These are phyloP conservation scores for Monilinia aucupariae DNA, from an alignment of 2,329 filamentous ascomycete genomes.

Conservation along the genomic window DNA sequence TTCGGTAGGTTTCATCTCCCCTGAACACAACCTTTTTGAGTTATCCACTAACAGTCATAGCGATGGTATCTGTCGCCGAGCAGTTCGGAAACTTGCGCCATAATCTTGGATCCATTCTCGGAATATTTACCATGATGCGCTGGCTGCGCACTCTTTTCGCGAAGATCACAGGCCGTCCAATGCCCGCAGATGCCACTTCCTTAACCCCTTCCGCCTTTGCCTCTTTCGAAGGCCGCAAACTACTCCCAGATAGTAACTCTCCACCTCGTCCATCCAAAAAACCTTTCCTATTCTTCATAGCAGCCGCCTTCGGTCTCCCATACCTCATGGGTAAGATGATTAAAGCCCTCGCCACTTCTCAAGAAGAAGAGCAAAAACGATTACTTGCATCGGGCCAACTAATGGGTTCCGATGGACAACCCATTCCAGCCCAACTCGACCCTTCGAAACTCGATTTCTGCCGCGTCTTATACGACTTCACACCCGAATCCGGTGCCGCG, in stretches of 20 bases:
- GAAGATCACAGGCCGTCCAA: slow-evolving; percentile 86
- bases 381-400: slow-evolving; percentile 50
- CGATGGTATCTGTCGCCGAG: slow-evolving; percentile 97
- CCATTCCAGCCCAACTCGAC: slow-evolving; percentile 57
- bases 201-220: slow-evolving; percentile 90
- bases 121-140: slow-evolving; percentile 91
- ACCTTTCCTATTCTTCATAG: slow-evolving; percentile 90
- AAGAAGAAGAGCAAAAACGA: slow-evolving; percentile 73
- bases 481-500: slow-evolving; percentile 62
- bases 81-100: slow-evolving; percentile 92
- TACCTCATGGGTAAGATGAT: slow-evolving; percentile 98
- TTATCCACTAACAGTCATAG: slow-evolving; percentile 42
- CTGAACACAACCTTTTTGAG: not conserved
- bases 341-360: slow-evolving; percentile 70
- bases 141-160: slow-evolving; percentile 91
- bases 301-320: slow-evolving; percentile 89
- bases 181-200: slow-evolving; percentile 77
- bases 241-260: slow-evolving; percentile 56
- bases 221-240: slow-evolving; percentile 68
- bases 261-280: slow-evolving; percentile 78
- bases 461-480: slow-evolving; percentile 89
- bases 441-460: slow-evolving; percentile 94
- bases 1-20: slow-evolving; percentile 62
- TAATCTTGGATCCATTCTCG: slow-evolving; percentile 86
- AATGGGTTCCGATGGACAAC: slow-evolving; percentile 43